Base-by-base conservation (phyloP, 306 rosid species). In the Erythrophleum fordii region DNA sequence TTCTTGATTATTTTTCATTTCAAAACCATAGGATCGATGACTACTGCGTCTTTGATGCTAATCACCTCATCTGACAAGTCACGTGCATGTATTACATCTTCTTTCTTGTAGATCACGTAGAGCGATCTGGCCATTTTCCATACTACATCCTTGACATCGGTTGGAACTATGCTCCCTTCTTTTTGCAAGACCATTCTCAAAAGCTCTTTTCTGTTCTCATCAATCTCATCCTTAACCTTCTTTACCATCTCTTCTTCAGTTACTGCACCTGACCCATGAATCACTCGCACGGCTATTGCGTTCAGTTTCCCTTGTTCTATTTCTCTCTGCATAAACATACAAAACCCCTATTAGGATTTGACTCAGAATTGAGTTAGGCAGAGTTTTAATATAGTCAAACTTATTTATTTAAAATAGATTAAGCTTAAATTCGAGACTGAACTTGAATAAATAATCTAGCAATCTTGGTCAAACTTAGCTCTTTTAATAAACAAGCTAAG, bases 61-160 rank as follows among this genome's bases (percentile, higher is more conserved):
- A 82, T 58, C 91, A 85, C 11, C 77, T 77, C 44, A 8, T 17
- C 70, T 64, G 70, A 23, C 6, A 62, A 1, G 23, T 62, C 89
- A 23, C 64, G 37, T 8, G 86, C 82, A 29, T 88, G 77, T 45
- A 75, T 82, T 16, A 89, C 90, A 31, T 90, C 91, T 5, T 75
- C 79, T 64, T 82, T 80, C 78, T 78, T 83, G 49, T 90, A 90
- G 72, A 90, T 82, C 13, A 86, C 45, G 79, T 90, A 81, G 55
- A 86, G 20, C 35, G 83, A 77, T 76, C 75, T 79, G 82, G 75
- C 25, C 93, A 84, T 84, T 14, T 82, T 84, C 93, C 93, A 88
- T 64, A 90, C 85, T 78, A 88, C 49, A 81, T 90, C 90, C 82
- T 84, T 90, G 84, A 90, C 86, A 39, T 77, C 87, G 74, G 87